phyloP scores from a whole-genome alignment of 73 alveolate species.

The Uronychia setigera region DNA sequence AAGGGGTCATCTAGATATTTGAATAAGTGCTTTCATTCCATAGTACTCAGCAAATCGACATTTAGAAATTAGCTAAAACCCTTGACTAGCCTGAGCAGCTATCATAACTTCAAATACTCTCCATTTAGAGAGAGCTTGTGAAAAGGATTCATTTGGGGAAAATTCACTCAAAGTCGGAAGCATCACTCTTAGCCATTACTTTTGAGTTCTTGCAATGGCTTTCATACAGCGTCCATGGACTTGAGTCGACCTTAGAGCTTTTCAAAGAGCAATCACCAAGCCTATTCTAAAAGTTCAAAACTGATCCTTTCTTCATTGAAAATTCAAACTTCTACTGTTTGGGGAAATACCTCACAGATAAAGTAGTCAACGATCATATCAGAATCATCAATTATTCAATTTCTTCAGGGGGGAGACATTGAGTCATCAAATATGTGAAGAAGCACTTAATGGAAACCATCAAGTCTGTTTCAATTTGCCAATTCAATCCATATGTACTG shows the following conservation, averaged over 20 bases:
- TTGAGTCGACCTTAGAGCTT: background rate
- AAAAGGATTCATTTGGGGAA: too few relatives aligned
- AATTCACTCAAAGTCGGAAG: too few relatives aligned
- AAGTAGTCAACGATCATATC: background rate
- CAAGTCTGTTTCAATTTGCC: background rate
- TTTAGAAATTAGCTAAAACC: too few relatives aligned
- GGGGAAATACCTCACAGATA: background rate
- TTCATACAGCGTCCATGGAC: background rate
- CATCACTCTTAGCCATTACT: too few relatives aligned
- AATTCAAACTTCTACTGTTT: background rate
- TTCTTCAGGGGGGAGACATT: too few relatives aligned
- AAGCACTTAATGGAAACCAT: background rate
- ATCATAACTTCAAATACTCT: too few relatives aligned
- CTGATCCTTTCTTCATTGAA: background rate
- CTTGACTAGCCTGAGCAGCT: too few relatives aligned
- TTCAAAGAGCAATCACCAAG: background rate
- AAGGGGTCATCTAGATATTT: too few relatives aligned
- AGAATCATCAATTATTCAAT: background rate
- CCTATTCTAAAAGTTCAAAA: background rate
- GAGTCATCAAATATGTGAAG: background rate
- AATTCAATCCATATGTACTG: background rate
- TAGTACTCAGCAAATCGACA: too few relatives aligned
- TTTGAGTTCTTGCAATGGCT: background rate
- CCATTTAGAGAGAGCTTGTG: too few relatives aligned
- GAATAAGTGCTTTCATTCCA: too few relatives aligned